Evolutionary conservation across 2,329 filamentous ascomycete species (phyloP).

Genomic region (Fonsecaea nubica): DNA sequence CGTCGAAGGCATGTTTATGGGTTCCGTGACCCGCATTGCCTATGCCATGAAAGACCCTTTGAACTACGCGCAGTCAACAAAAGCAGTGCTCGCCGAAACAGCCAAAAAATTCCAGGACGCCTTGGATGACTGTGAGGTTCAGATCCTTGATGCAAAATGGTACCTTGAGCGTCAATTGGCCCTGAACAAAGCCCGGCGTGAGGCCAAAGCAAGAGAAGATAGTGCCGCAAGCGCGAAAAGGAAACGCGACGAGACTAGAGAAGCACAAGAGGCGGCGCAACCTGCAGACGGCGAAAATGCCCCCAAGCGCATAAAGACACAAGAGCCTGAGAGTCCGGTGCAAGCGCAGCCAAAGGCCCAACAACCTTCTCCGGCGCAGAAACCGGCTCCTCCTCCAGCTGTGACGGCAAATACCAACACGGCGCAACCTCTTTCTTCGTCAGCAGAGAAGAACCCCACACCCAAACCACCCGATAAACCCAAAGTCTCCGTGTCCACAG

Average conservation of each 20-base stretch:
- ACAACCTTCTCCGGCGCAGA: constrained; percentile 12
- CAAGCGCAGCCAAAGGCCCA: constrained; percentile 21
- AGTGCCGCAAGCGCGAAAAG: constrained; percentile 35
- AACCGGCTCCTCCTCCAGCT: constrained; percentile 11
- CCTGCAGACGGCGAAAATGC: constrained; percentile 29
- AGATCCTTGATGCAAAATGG: constrained; percentile 42
- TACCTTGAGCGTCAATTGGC: constrained; percentile 39
- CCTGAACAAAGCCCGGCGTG: constrained; percentile 35
- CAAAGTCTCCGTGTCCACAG: constrained; percentile 21
- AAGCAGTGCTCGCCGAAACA: constrained; percentile 38
- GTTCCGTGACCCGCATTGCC: constrained; percentile 40
- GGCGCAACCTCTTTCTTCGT: not conserved
- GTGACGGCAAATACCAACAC: constrained; percentile 2
- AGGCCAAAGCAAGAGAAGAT: constrained; percentile 37
- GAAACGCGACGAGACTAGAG: constrained; percentile 35
- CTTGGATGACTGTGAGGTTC: constrained; percentile 40
- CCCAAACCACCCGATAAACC: constrained; percentile 26
- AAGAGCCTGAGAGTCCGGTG: constrained; percentile 28
- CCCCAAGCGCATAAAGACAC: constrained; percentile 36
- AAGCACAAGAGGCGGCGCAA: constrained; percentile 23
- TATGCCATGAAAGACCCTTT: constrained; percentile 40
- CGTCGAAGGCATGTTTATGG: constrained; percentile 41
- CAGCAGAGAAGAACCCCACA: constrained; percentile 23
- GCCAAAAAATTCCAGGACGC: constrained; percentile 41
- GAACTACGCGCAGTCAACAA: constrained; percentile 38